Evolutionary conservation across 208 protist genomes (phyloP).

Genomic region (Leishmania gerbilli): DNA sequence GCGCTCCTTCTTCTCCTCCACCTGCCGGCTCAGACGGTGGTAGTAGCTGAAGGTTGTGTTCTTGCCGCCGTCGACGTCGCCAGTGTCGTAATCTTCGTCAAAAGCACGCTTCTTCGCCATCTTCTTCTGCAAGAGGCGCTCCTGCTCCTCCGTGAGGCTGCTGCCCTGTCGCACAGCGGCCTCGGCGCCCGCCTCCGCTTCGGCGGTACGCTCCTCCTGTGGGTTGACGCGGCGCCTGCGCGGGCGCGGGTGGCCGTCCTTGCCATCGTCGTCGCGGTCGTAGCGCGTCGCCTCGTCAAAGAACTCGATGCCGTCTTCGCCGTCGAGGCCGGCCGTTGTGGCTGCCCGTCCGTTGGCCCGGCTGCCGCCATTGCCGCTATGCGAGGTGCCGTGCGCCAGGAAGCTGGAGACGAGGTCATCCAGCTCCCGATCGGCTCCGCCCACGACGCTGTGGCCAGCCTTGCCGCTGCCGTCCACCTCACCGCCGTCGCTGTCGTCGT

Average conservation of each 20-base stretch:
- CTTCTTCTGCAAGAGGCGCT: constrained; percentile 81
- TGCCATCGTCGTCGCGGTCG: constrained; percentile 26
- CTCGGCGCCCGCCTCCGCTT: constrained; percentile 46
- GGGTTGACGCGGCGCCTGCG: constrained; percentile 22
- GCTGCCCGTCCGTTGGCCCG: neutral
- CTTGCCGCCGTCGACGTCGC: constrained; percentile 43
- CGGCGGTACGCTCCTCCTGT: constrained; percentile 24
- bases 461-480: constrained; percentile 22
- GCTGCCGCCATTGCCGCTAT: neutral
- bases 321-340: constrained; percentile 9
- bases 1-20: constrained; percentile 85
- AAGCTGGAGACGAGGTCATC: constrained; percentile 58
- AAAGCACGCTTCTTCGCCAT: constrained; percentile 93
- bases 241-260: neutral
- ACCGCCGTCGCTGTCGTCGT: constrained; percentile 40
- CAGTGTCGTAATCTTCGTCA: constrained; percentile 81
- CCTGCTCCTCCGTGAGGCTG: constrained; percentile 75
- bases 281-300: constrained; percentile 37
- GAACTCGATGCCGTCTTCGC: constrained; percentile 56
- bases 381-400: constrained; percentile 26
- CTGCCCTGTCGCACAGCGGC: constrained; percentile 47
- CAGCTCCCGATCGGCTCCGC: constrained; percentile 36
- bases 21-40: constrained; percentile 68
- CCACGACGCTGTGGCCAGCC: constrained; percentile 6
- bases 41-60: constrained; percentile 85